Percentiles rank a stretch among this genome's conserved stretches.
Conservation (phyloP, 2,329 filamentous ascomycete genomes). For the Monilinia fructigena region DNA sequence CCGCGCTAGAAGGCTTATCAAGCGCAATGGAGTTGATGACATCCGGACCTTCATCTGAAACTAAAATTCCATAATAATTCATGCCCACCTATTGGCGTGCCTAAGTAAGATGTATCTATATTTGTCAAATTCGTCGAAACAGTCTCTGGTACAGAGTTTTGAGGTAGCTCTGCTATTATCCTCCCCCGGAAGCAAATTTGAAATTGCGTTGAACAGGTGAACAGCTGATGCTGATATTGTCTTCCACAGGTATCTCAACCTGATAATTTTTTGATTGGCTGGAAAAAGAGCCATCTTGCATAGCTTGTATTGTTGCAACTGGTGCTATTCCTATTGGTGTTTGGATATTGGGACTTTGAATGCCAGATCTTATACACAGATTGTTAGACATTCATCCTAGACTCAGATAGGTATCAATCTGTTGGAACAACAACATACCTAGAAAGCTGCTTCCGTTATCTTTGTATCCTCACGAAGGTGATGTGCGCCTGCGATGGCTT, state of each 20-base stretch:
- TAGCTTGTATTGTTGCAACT: not conserved
- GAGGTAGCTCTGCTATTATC: not conserved
- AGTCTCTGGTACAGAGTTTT: not conserved
- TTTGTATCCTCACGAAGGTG: not conserved
- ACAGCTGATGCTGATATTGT: not conserved
- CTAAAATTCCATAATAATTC: constrained; percentile 14
- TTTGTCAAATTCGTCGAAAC: not conserved
- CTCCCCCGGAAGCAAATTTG: not conserved
- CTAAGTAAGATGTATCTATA: not conserved
- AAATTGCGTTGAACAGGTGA: not conserved
- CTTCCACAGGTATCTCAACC: not conserved
- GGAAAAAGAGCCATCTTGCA: not conserved
- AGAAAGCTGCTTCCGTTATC: not conserved
- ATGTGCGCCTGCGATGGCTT: constrained; percentile 6
- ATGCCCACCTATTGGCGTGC: not conserved
- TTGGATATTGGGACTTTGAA: not conserved
- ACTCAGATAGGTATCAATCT: not conserved
- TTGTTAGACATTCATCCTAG: not conserved
- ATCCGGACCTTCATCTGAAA: not conserved
- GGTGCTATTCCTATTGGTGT: not conserved
- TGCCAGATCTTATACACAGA: not conserved
- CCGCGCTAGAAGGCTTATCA: not conserved
- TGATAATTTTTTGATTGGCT: not conserved
- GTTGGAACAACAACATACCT: not conserved
- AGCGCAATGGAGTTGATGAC: not conserved